Base-by-base conservation (phyloP, 116 monocot species). In the Papilionanthe hybrid region DNA sequence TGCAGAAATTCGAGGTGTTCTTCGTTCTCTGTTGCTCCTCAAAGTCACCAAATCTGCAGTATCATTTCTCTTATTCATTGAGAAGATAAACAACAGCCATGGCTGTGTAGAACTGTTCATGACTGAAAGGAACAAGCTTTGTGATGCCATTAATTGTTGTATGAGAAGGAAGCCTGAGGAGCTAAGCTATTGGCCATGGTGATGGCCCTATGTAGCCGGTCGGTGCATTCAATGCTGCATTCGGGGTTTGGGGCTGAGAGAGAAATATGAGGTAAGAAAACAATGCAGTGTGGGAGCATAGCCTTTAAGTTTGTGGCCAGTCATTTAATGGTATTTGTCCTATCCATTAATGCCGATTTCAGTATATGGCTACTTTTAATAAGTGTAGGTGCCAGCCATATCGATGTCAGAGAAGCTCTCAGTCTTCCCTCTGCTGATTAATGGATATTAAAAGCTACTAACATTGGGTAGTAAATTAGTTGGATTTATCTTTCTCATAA, bases 271-370 rank as follows among this genome's bases (percentile, higher is more conserved):
- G 69, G 32, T 30, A 69, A 69, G 69, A 69, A 69, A 69, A 69
- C 69, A 32, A 69, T 29, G 69, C 69, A 15, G 69, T 32, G 27
- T 32, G 30, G 30, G 15, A 69, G 69, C 69, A 69, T 4, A 53
- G 53, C 15, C 15, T 53, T 53, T 53, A 53, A 53, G 53, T 53
- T 13, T 53, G 15, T 53, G 53, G 53, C 13, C 53, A 53, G 53
- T 53, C 53, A 30, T 25, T 69, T 32, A 69, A 69, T 69, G 27
- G 69, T 32, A 4, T 69, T 17, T 69, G 69, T 69, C 69, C 30
- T 32, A n/a, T 69, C 69, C 69, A 29, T 69, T 32, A 69, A 69
- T 69, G 69, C 69, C 30, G 15, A 32, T 69, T 69, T 69, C 69
- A 32, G 13, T 15, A 69, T n/a, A 69, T n/a, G 13, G 69, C 69